Conservation (phyloP, 177 flowering plant species). For the Vitis hybrid region DNA sequence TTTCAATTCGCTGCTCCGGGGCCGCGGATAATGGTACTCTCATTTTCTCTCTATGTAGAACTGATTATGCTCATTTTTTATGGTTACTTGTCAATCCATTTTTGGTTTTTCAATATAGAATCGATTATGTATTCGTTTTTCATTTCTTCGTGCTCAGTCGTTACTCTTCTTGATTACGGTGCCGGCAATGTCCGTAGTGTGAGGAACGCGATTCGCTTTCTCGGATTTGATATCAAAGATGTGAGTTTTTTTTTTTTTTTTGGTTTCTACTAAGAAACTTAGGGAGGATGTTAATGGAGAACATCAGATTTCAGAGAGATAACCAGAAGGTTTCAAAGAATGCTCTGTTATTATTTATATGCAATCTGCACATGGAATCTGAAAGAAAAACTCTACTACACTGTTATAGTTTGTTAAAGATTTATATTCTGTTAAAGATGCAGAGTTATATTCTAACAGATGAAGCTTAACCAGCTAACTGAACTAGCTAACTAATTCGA, state of each 20-base stretch:
- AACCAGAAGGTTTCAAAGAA: too few species aligned
- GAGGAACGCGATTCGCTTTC: constrained; percentile 75
- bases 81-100: background rate
- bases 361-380: too few species aligned
- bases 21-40: constrained; percentile 38
- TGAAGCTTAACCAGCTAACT: too few species aligned
- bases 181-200: constrained; percentile 96
- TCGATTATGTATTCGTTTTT: background rate
- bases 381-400: too few species aligned
- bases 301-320: too few species aligned
- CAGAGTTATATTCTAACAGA: background rate
- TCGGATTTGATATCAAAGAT: constrained; percentile 86
- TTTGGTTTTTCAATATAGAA: background rate
- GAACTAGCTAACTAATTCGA: too few species aligned
- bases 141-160: constrained; percentile 33
- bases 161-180: constrained; percentile 90
- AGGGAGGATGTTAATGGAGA: too few species aligned
- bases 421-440: too few species aligned
- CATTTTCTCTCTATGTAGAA: background rate
- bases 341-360: too few species aligned
- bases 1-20: constrained; percentile 55
- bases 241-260: constrained; percentile 29
- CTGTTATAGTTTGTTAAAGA: too few species aligned
- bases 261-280: background rate
- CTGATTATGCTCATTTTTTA: background rate